Evolutionary conservation across 108 stramenopile species (phyloP).

Genomic region (Cylindrotheca closterium): DNA sequence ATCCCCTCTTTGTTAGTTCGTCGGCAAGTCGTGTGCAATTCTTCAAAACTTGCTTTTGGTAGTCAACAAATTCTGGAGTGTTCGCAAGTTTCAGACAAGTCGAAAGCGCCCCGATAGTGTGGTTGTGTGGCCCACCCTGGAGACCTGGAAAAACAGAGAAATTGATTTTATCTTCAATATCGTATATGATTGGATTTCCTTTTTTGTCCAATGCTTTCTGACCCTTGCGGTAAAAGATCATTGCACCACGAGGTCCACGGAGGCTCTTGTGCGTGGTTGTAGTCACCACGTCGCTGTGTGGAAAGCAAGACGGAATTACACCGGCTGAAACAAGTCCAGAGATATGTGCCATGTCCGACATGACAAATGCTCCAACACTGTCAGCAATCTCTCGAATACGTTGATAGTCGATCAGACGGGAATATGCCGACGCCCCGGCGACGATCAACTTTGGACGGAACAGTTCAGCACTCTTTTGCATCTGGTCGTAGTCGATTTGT

Average conservation of each 20-base stretch:
- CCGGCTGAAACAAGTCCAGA: slow-evolving; percentile 95
- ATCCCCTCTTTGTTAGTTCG: slow-evolving; percentile 81
- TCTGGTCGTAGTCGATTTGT: slow-evolving; percentile 95
- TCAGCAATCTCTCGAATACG: slow-evolving; percentile 95
- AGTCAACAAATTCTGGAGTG: slow-evolving; percentile 92
- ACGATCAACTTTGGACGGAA: slow-evolving; percentile 99
- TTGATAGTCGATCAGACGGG: slow-evolving; percentile 98
- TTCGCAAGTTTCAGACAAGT: slow-evolving; percentile 95
- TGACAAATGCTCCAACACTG: slow-evolving; percentile 90
- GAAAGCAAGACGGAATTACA: slow-evolving; percentile 97
- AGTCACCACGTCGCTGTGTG: slow-evolving; percentile 98
- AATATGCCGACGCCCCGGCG: slow-evolving; percentile 98
- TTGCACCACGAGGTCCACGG: slow-evolving; percentile 99
- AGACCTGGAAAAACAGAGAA: slow-evolving; percentile 99
- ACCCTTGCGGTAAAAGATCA: slow-evolving; percentile 99
- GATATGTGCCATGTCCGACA: slow-evolving; percentile 99
- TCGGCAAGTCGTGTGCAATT: slow-evolving; percentile 77
- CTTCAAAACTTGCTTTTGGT: slow-evolving; percentile 91
- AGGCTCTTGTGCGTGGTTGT: slow-evolving; percentile 99
- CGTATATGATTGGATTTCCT: slow-evolving; percentile 95
- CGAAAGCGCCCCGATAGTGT: slow-evolving; percentile 97
- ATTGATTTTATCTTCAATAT: slow-evolving; percentile 96
- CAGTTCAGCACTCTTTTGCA: slow-evolving; percentile 93
- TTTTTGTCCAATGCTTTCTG: slow-evolving; percentile 87
- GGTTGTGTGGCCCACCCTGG: slow-evolving; percentile 99